These are phyloP conservation scores for Picea glauca DNA, from an alignment of 75 land plant genomes.

Conservation along the genomic window DNA sequence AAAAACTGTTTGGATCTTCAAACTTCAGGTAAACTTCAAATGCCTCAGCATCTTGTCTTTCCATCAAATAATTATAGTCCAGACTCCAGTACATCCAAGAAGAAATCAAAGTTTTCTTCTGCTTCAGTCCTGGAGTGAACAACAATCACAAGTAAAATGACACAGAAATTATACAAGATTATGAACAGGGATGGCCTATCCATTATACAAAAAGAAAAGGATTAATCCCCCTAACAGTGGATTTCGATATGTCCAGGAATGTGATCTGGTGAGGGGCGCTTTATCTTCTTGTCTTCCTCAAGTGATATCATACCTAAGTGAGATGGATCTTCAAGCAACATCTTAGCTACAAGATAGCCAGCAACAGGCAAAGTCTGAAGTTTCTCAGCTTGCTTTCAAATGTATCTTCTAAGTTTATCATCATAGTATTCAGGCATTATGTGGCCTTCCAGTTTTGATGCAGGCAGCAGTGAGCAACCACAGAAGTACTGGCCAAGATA, in stretches of 20 bases:
- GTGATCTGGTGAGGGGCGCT: constrained; percentile 35
- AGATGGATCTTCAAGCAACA: constrained; percentile 40
- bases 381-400: constrained; percentile 30
- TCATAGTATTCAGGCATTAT: constrained; percentile 44
- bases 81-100: no score
- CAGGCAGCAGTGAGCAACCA: constrained; percentile 66
- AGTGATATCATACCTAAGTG: constrained; percentile 34
- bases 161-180: background rate
- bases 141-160: background rate
- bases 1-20: no score
- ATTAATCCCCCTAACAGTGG: background rate
- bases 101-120: no score
- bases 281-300: constrained; percentile 39
- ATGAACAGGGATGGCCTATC: background rate
- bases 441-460: constrained; percentile 59
- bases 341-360: constrained; percentile 32
- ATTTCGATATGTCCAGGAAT: constrained; percentile 35
- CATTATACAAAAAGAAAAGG: background rate
- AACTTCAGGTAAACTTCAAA: no score
- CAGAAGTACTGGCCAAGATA: constrained; percentile 56
- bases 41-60: no score
- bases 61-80: no score
- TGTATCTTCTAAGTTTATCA: constrained; percentile 18
- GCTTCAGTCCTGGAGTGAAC: no score
- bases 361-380: constrained; percentile 38